Evolutionary conservation across 495 filamentous ascomycete genomes (phyloP).

Genomic region (Daldinia vernicosa): DNA sequence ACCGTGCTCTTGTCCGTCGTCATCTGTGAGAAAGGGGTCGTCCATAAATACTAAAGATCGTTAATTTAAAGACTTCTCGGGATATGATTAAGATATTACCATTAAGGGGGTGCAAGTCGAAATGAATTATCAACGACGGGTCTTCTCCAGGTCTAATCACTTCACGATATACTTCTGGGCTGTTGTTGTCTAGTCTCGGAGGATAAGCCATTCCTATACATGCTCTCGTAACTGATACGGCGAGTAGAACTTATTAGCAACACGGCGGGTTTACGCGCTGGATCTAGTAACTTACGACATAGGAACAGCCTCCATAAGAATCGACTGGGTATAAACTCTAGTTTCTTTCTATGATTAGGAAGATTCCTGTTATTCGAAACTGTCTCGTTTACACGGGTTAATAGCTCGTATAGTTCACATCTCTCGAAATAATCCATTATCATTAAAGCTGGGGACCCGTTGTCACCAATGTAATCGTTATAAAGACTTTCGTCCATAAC

Average conservation of each 20-base stretch:
- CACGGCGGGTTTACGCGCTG: not conserved
- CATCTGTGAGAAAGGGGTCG: not conserved
- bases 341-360: conserved; percentile 7
- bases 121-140: conserved; percentile 13
- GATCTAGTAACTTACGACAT: conserved; percentile 15
- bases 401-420: conserved; percentile 25
- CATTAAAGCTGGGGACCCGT: conserved; percentile 3
- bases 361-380: conserved; percentile 5
- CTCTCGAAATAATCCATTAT: conserved; percentile 32
- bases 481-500: not conserved
- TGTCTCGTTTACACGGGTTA: conserved; percentile 23
- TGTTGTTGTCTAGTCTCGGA: not conserved
- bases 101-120: conserved; percentile 32
- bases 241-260: not conserved
- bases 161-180: conserved; percentile 10
- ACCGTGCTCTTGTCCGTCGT: conserved; percentile 17
- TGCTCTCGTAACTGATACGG: conserved; percentile 20
- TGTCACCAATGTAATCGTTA: conserved; percentile 9
- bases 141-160: not conserved
- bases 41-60: conserved; percentile 24
- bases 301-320: conserved; percentile 33
- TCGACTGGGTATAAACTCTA: conserved; percentile 31
- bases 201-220: conserved; percentile 40
- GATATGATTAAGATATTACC: conserved; percentile 4
- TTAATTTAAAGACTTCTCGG: not conserved